A percentile compares a stretch with the other conserved stretches of the same genome.
Conservation (phyloP, 352 stramenopile genomes). For the Pythium chondricola region DNA sequence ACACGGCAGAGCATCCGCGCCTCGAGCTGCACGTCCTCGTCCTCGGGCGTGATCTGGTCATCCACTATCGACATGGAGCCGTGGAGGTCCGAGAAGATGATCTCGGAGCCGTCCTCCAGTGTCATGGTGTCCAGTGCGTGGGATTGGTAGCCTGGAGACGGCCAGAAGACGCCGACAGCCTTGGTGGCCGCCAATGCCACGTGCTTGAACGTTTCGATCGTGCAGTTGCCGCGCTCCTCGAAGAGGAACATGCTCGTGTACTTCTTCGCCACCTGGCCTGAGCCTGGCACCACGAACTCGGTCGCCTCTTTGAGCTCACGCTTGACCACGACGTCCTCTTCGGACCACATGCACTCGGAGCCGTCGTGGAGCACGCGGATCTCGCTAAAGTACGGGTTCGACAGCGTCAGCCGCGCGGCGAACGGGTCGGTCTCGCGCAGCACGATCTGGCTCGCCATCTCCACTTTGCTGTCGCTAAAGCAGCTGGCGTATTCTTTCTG, state of each 20-base stretch:
- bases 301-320: conserved; percentile 23
- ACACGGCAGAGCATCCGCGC: conserved; percentile 48
- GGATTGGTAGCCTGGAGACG: conserved; percentile 30
- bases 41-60: conserved; percentile 9
- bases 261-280: conserved; percentile 57
- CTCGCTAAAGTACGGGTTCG: conserved; percentile 29
- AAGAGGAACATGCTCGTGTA: conserved; percentile 64
- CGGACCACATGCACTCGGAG: conserved; percentile 28
- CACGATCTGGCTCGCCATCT: conserved; percentile 46
- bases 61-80: conserved; percentile 29
- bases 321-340: conserved; percentile 27
- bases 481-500: conserved; percentile 40
- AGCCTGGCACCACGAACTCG: conserved; percentile 8
- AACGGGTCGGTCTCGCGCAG: conserved; percentile 41
- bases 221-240: conserved; percentile 25
- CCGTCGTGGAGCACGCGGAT: conserved; percentile 51
- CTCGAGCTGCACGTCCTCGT: conserved; percentile 43
- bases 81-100: conserved; percentile 47
- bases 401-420: conserved; percentile 18
- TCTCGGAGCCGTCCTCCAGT: conserved; percentile 21
- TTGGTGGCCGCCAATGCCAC: conserved; percentile 43
- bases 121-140: conserved; percentile 28
- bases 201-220: conserved; percentile 35
- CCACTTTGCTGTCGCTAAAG: conserved; percentile 55
- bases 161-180: conserved; percentile 50